phyloP scores from a whole-genome alignment of 768 basidiomycete genomes.

The Piloderma croceum region DNA sequence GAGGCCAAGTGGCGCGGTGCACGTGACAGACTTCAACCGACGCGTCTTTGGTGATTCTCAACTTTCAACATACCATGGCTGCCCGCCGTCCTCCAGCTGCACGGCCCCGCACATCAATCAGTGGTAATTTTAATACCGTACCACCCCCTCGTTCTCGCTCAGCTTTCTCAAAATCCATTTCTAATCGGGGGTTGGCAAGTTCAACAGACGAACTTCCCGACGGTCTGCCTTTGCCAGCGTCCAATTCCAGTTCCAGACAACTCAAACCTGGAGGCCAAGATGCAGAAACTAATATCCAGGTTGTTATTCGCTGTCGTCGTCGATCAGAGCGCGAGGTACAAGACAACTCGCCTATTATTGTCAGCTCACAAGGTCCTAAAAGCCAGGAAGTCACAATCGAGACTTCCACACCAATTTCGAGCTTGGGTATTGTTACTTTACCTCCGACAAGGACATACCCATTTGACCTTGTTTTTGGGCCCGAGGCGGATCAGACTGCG shows the following conservation, averaged over 20 bases:
- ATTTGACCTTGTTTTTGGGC: slow-evolving; percentile 94
- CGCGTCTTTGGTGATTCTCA: too few relatives aligned
- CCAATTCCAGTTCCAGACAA: slow-evolving; percentile 11
- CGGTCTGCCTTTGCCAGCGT: too few relatives aligned
- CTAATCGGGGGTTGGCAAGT: too few relatives aligned
- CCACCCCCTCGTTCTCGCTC: slow-evolving; percentile 42
- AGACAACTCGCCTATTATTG: slow-evolving; percentile 84
- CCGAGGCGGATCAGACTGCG: slow-evolving; percentile 92
- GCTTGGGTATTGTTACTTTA: slow-evolving; percentile 67
- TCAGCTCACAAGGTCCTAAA: slow-evolving; percentile 70
- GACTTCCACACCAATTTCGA: slow-evolving; percentile 61
- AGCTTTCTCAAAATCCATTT: slow-evolving; percentile 38
- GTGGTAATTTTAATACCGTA: too few relatives aligned
- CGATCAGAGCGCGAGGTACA: slow-evolving; percentile 82
- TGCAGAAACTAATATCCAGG: slow-evolving; percentile 82
- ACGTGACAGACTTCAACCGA: slow-evolving; percentile 35
- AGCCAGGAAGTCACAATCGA: slow-evolving; percentile 77
- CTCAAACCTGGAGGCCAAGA: slow-evolving; percentile 35
- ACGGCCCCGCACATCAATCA: too few relatives aligned
- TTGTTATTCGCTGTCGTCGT: slow-evolving; percentile 84
- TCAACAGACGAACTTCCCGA: too few relatives aligned
- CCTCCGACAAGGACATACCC: slow-evolving; percentile 82
- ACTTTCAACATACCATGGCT: too few relatives aligned
- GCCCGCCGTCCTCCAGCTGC: slow-evolving; percentile 53
- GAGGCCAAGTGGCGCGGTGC: slow-evolving; percentile 7